Base-by-base conservation (phyloP, 2,329 filamentous ascomycete genomes). In the Fusarium pseudocircinatum region DNA sequence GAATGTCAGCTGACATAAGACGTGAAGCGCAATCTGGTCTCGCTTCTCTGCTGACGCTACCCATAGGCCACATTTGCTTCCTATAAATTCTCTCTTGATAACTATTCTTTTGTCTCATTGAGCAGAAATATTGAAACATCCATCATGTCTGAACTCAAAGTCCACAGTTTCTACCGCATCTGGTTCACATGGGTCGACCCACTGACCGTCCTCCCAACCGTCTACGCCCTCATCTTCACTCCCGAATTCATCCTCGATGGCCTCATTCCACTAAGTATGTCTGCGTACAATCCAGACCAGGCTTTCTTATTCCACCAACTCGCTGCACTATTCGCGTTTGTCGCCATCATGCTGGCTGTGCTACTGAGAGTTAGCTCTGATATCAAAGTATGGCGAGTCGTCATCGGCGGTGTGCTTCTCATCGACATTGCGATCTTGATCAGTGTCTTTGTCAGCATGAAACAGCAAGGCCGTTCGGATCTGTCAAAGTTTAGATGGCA, bases 121-220 rank as follows among this genome's bases (percentile, higher is more conserved):
- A 8, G 12, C 7, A 6, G 49, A 22, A 20, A 11, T 4, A 52
- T 16, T 7, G 2, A 26, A 26, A 4, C 11, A 52, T 1, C 16
- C 7, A 43, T 7, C 30, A 73, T 73, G 70, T n/a, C 65, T 10
- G 58, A 63, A 13, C 53, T 24, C 16, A 40, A 36, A 6, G 37
- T 73, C 14, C 52, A 64, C 18, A 39, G 2, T 0, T 77, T 78
- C 43, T 78, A 78, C 60, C 68, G 69, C 53, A 20, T 74, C 39
- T 78, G 75, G 75, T 78, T 77, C 59, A 75, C 64, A 1, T 77
- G 54, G 37, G n/a, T 78, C 3, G 72, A 78, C 20, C 74, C 74
- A 24, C 3, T 73, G 16, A 40, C 54, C 18, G 24, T 77, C 4
- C 12, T 62, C 22, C 73, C 60, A 22, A 76, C 74, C 12, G 60